These are phyloP conservation scores for Alternaria solani DNA, from an alignment of 2,329 filamentous ascomycete genomes.

Conservation along the genomic window DNA sequence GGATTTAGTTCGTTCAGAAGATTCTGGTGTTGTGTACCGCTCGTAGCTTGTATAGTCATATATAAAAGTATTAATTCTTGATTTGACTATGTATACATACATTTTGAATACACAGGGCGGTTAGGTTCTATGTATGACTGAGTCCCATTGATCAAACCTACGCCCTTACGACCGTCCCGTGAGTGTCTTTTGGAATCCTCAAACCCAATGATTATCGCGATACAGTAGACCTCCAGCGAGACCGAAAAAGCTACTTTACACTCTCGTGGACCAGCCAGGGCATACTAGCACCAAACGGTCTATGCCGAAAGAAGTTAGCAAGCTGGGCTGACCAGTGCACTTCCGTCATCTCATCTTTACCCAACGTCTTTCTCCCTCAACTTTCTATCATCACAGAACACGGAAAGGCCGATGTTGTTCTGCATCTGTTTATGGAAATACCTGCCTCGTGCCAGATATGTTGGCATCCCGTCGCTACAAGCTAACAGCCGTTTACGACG, in stretches of 20 bases:
- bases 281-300: not conserved
- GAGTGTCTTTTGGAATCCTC: not conserved
- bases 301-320: not conserved
- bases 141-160: not conserved
- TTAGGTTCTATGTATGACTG: not conserved
- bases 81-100: not conserved
- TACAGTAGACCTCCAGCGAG: too few species aligned
- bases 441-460: not conserved
- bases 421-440: fast-evolving
- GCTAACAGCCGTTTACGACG: not conserved
- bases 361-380: not conserved
- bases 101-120: not conserved
- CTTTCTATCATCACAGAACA: not conserved
- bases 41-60: fast-evolving
- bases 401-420: not conserved
- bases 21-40: too few species aligned
- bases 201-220: too few species aligned
- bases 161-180: fast-evolving
- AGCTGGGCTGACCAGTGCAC: not conserved
- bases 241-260: too few species aligned
- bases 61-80: not conserved
- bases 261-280: not conserved
- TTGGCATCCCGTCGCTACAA: not conserved
- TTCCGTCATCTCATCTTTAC: not conserved
- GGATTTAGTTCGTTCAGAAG: fast-evolving